Evolutionary conservation across 306 rosid genomes (phyloP), one percentile per base, ranked within the genome.

Genomic region (Gastrolobium villosum): DNA sequence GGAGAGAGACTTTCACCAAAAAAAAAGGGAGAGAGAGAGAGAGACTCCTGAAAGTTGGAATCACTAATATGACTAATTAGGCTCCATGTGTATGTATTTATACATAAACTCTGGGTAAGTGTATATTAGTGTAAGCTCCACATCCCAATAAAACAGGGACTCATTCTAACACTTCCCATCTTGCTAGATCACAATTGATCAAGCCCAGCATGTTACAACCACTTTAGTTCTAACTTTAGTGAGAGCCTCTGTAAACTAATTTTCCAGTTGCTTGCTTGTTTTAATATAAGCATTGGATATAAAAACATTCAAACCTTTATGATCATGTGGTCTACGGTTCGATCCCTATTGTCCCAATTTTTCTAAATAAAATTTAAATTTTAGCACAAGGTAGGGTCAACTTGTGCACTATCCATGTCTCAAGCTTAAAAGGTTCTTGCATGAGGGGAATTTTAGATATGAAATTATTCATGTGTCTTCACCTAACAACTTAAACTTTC

Each of bases 41-140:
- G 28, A 9, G 48, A 77, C 46, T 14, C 36, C 73, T 52, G 55
- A 41, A 65, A 76, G 57, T 65, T 30, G 57, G 57, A 41, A 43
- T 37, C 8, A 57, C 77, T 65, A 40, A 52, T 65, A 40, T 67
- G 60, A 41, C 43, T 55, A 61, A 55, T 67, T 67, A 61, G 54
- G 52, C 49, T 35, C 48, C 26, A 4, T 11, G 55, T 4, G 79
- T 48, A 50, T 55, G 49, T 55, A 43, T 41, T 43, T 10, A 55
- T 60, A 53, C 68, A 53, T 56, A 43, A 57, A 57, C 32, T 57
- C 30, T 7, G 6, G 40, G 57, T 73, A 28, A 31, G 43, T 13
- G 36, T 54, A 15, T 55, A 40, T 56, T 28, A 3, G 64, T 39
- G n/a, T 71, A 41, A 41, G 56, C 57, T 4, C 41, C 66, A 41